phyloP scores from a whole-genome alignment of 306 rosid species.

The Sphenostylis stenocarpa region DNA sequence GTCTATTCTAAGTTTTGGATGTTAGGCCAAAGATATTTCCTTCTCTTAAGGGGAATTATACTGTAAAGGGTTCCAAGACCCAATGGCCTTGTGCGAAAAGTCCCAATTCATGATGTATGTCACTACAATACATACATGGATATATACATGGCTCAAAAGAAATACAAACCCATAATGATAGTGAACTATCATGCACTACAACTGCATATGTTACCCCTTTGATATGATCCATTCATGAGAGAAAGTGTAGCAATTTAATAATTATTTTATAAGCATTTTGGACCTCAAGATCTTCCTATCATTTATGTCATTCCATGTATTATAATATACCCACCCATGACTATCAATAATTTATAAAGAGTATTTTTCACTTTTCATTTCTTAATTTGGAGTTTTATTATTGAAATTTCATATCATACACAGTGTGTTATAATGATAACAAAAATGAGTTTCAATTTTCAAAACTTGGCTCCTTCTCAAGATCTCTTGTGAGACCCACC shows the following conservation, averaged over 20 bases:
- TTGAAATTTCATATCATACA: background rate
- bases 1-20: slow-evolving; percentile 41
- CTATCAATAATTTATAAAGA: background rate
- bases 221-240: slow-evolving; percentile 13
- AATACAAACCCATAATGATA: slow-evolving; percentile 25
- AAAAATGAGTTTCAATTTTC: background rate
- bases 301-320: slow-evolving; percentile 4
- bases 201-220: slow-evolving; percentile 17
- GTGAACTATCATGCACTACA: slow-evolving; percentile 35
- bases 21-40: slow-evolving; percentile 38
- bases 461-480: slow-evolving; percentile 18
- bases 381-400: background rate
- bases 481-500: slow-evolving; percentile 35
- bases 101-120: slow-evolving; percentile 11
- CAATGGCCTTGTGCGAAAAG: slow-evolving; percentile 4
- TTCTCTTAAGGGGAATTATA: slow-evolving; percentile 33
- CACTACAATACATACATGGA: slow-evolving; percentile 25
- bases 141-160: slow-evolving; percentile 21
- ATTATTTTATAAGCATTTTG: slow-evolving; percentile 3
- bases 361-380: background rate
- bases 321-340: background rate
- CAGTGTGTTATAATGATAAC: background rate
- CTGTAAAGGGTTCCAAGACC: slow-evolving; percentile 33
- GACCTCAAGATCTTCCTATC: background rate
- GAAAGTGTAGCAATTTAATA: background rate